Evolutionary conservation across 768 basidiomycete genomes (phyloP).

Genomic region (Tephrocybe rancida): DNA sequence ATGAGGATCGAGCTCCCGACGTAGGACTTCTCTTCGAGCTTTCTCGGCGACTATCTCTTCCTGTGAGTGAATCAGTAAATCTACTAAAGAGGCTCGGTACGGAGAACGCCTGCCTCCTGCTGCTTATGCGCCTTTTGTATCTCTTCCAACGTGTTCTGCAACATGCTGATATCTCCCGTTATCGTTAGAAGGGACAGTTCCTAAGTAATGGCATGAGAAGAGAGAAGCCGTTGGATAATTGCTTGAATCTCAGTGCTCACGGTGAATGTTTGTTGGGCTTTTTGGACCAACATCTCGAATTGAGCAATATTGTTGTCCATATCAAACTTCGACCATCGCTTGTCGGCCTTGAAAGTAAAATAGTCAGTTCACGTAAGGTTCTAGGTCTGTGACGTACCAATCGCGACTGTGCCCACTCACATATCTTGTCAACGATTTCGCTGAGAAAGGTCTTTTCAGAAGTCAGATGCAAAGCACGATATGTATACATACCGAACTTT

Average conservation of each 20-base stretch:
- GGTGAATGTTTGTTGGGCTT: conserved; percentile 1
- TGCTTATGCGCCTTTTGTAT: neutral
- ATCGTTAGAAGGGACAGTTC: conserved; percentile 11
- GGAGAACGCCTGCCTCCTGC: neutral
- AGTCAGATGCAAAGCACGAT: too few species aligned
- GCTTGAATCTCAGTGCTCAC: neutral
- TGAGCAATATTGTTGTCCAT: conserved; percentile 7
- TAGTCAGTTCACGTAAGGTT: too few species aligned
- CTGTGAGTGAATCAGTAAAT: neutral
- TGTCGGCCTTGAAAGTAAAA: neutral
- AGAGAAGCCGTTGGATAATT: neutral
- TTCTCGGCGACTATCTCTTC: neutral
- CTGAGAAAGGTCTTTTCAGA: neutral
- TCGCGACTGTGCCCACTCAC: conserved; percentile 7
- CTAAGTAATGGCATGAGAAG: neutral
- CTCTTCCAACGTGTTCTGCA: neutral
- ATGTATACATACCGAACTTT: too few species aligned
- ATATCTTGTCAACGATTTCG: conserved; percentile 8
- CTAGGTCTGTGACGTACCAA: neutral
- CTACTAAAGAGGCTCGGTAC: neutral
- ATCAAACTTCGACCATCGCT: neutral
- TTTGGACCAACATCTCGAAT: conserved; percentile 3
- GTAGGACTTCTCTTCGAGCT: neutral
- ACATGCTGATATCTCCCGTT: neutral
- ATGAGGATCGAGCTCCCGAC: neutral